Conservation (phyloP, 306 rosid species). For the Senna siamea region DNA sequence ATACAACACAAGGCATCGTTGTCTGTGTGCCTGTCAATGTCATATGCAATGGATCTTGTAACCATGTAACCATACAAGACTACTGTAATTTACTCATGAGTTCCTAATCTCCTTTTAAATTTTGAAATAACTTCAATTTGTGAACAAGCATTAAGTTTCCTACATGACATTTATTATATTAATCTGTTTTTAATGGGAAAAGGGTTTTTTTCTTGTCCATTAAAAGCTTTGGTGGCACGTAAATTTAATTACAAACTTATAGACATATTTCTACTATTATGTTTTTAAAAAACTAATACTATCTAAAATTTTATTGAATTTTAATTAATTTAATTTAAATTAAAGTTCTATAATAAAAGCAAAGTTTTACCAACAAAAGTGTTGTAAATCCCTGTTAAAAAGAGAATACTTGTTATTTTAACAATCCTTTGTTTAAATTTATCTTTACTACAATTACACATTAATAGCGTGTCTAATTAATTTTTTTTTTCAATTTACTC, state of each 20-base stretch:
- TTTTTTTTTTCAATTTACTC: too few species aligned
- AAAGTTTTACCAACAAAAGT: not conserved
- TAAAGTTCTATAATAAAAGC: not conserved
- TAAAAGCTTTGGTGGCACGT: not conserved
- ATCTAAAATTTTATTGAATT: too few species aligned
- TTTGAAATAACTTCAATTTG: not conserved
- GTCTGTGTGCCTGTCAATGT: not conserved
- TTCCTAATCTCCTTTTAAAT: not conserved
- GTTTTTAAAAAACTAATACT: not conserved
- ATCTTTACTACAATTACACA: too few species aligned
- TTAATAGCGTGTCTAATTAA: too few species aligned
- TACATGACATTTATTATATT: too few species aligned
- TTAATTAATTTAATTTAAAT: not conserved
- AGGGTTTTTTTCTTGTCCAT: too few species aligned
- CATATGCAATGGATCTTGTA: not conserved
- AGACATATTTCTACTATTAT: too few species aligned
- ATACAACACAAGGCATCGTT: conserved; percentile 8
- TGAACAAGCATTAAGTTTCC: not conserved
- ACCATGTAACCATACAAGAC: not conserved
- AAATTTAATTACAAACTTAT: not conserved
- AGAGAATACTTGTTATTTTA: too few species aligned
- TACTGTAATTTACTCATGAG: not conserved
- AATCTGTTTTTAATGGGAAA: too few species aligned
- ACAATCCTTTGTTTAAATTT: too few species aligned
- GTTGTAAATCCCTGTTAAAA: too few species aligned